Evolutionary conservation across 495 filamentous ascomycete species (phyloP).

Genomic region (Achaetomiella virescens): DNA sequence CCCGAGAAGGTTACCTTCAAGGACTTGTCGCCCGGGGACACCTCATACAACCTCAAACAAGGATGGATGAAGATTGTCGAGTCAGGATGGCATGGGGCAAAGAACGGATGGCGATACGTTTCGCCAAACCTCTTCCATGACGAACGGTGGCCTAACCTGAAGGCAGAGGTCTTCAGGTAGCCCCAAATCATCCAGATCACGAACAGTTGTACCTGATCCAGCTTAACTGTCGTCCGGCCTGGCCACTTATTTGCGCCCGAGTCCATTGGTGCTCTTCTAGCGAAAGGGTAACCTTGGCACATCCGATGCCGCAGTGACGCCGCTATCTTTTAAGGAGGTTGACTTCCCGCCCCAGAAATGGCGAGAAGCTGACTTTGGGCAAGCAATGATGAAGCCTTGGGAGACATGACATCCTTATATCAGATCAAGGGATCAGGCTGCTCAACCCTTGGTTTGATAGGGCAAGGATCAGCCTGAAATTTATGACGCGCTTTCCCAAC

Average conservation of each 20-base stretch:
- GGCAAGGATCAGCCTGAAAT: not conserved
- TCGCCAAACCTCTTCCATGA: no score
- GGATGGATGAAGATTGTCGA: slow-evolving; percentile 27
- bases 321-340: not conserved
- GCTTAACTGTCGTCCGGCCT: not conserved
- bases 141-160: not conserved
- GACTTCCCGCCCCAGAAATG: not conserved
- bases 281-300: not conserved
- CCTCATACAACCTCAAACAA: not conserved
- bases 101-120: slow-evolving; percentile 26
- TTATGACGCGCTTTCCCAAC: not conserved
- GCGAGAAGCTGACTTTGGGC: not conserved
- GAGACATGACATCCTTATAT: not conserved
- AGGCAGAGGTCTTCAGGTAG: not conserved
- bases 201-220: not conserved
- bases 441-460: not conserved
- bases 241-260: not conserved
- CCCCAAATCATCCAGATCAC: not conserved
- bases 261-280: not conserved
- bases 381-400: not conserved
- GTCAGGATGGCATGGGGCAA: not conserved
- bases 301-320: not conserved
- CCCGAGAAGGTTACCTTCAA: slow-evolving; percentile 29
- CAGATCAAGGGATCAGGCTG: not conserved
- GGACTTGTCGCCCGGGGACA: slow-evolving; percentile 7